Evolutionary conservation across 192 early-diverging fungal genomes (phyloP), one percentile per base, ranked within the genome.

Genomic region (Entrophospora sp.): DNA sequence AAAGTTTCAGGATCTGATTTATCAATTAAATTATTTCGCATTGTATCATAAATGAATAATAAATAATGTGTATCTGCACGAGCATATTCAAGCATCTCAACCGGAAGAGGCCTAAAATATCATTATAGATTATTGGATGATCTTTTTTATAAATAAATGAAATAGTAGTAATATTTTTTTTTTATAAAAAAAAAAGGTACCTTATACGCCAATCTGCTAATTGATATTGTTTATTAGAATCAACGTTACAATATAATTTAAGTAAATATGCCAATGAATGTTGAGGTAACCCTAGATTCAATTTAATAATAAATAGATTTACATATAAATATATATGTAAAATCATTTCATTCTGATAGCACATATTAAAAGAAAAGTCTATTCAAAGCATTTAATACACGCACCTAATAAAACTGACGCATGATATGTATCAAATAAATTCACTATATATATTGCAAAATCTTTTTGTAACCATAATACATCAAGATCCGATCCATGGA

Each of bases 401-500:
- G 58, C 70, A 79, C 74, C 75, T n/a, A 99, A 79, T 27, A 91
- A 75, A 36, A 91, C 80, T 3, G 94, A 86, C 10, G 95, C 95
- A 60, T 95, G 92, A 72, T 87, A 97, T 0, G 97, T 99, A 75
- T 99, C 97, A 71, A 97, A 98, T 16, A 99, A 71, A 42, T 92
- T 91, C 5, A 99, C 97, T 42, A 99, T 74, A 63, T 99, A 99
- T 6, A 96, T 75, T 25, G 94, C 95, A 74, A 99, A 98, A 66
- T 99, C 97, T 20, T 89, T 83, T 75, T 99, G 97, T 59, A 99
- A 79, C 97, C 97, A 99, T 56, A 85, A 71, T 18, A 99, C 85
- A 83, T 99, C 97, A 73, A 74, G 83, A 20, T 95, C 91, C n/a
- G 97, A 95, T 71, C 97, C 97, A 69, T 99, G 97, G 32, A 99